Evolutionary conservation across 2,329 filamentous ascomycete genomes (phyloP).

Genomic region (Aureobasidium sp.): DNA sequence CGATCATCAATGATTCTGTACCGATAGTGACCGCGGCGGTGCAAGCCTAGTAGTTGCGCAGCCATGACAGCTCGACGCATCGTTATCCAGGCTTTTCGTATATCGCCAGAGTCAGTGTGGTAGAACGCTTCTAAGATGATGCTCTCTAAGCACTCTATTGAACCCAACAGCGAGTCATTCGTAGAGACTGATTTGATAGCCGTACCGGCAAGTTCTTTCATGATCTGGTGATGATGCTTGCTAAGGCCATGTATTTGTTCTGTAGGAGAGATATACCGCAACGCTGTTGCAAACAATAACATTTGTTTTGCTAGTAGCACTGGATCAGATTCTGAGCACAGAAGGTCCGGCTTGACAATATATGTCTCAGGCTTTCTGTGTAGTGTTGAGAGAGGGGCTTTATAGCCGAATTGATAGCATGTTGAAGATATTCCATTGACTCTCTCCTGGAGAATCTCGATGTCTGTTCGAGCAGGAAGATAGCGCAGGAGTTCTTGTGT

Average conservation of each 20-base stretch:
- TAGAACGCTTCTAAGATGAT: not conserved
- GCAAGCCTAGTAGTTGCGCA: not conserved
- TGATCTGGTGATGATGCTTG: not conserved
- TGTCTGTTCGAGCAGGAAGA: not conserved
- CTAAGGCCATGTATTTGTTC: not conserved
- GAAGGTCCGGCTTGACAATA: not conserved
- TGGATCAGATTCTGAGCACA: not conserved
- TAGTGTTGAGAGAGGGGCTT: not conserved
- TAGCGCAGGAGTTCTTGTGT: not conserved
- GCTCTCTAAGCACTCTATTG: not conserved
- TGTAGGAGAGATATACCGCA: not conserved
- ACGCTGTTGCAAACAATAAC: not conserved
- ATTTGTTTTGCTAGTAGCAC: not conserved
- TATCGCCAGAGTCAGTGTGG: not conserved
- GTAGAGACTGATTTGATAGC: not conserved
- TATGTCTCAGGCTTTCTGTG: not conserved
- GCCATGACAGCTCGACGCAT: not conserved
- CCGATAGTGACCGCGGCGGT: not conserved
- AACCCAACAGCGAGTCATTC: not conserved
- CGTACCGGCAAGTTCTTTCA: not conserved
- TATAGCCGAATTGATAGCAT: not conserved
- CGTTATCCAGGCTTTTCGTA: not conserved
- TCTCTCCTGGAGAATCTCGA: not conserved
- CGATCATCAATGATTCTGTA: not conserved
- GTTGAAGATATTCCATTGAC: not conserved